Evolutionary conservation across 768 basidiomycete species (phyloP).

Genomic region (Naematelia aurantialba): DNA sequence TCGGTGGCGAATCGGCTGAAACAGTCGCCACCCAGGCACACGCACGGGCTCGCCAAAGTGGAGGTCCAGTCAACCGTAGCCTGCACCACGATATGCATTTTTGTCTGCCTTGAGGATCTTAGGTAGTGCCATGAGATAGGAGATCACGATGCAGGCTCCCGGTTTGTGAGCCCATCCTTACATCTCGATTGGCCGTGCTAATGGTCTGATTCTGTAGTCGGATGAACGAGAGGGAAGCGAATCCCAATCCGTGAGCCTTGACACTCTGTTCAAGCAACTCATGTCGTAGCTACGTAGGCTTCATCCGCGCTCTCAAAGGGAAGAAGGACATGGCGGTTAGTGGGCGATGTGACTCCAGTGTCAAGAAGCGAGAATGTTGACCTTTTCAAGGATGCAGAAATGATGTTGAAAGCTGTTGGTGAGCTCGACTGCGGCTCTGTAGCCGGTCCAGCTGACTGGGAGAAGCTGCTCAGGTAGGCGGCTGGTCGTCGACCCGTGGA

Average conservation of each 20-base stretch:
- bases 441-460: conserved; percentile 2
- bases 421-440: conserved; percentile 3
- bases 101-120: too few relatives aligned
- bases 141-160: conserved; percentile 41
- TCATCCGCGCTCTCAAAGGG: conserved; percentile 30
- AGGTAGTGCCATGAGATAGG: too few relatives aligned
- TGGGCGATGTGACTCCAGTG: not conserved
- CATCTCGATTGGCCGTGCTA: too few relatives aligned
- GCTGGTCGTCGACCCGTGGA: not conserved
- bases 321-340: conserved; percentile 33
- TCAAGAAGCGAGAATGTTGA: not conserved
- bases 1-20: not conserved
- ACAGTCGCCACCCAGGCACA: not conserved
- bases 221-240: conserved; percentile 42
- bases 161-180: conserved; percentile 26
- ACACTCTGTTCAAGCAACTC: conserved; percentile 4
- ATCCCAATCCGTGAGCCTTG: conserved; percentile 36
- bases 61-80: not conserved
- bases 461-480: conserved; percentile 29
- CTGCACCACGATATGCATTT: too few relatives aligned
- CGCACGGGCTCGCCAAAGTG: not conserved
- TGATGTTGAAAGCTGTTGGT: conserved; percentile 44
- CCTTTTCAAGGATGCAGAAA: conserved; percentile 32
- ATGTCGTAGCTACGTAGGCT: conserved; percentile 32
- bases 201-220: too few relatives aligned